phyloP scores from a whole-genome alignment of 2,329 filamentous ascomycete genomes.

The Clonostachys chloroleuca region DNA sequence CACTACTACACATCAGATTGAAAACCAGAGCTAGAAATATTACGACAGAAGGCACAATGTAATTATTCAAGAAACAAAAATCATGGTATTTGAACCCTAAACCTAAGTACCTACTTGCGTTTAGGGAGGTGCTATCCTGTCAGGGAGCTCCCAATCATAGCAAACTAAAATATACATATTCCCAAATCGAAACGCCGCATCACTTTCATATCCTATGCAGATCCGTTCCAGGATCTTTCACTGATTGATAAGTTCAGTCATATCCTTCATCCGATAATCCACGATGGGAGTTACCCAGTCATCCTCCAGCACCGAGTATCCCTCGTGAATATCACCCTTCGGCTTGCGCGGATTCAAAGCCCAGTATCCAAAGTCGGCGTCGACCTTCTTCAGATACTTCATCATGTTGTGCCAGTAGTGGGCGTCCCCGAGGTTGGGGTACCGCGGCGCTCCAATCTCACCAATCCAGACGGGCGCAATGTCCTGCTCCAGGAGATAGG shows the following conservation, averaged over 20 bases:
- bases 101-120: too few relatives aligned
- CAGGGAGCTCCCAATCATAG: too few relatives aligned
- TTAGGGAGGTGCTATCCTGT: too few relatives aligned
- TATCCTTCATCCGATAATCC: constrained; percentile 60
- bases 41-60: too few relatives aligned
- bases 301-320: constrained; percentile 57
- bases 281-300: constrained; percentile 60
- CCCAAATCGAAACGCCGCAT: too few relatives aligned
- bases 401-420: constrained; percentile 65
- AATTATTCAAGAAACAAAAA: too few relatives aligned
- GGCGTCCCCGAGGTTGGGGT: constrained; percentile 48
- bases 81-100: too few relatives aligned
- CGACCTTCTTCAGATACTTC: constrained; percentile 49
- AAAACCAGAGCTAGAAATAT: too few relatives aligned
- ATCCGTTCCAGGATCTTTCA: neutral
- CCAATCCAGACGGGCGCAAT: constrained; percentile 61
- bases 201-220: neutral
- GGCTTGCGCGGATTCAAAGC: constrained; percentile 64
- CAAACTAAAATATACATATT: too few relatives aligned
- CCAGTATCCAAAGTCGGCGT: constrained; percentile 68
- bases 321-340: constrained; percentile 49
- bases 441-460: constrained; percentile 57
- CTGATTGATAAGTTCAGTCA: constrained; percentile 46
- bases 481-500: constrained; percentile 46
- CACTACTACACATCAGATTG: too few relatives aligned